Evolutionary conservation across 2,329 filamentous ascomycete genomes (phyloP), one percentile per base, ranked within the genome.

Genomic region (Fusarium sp.): DNA sequence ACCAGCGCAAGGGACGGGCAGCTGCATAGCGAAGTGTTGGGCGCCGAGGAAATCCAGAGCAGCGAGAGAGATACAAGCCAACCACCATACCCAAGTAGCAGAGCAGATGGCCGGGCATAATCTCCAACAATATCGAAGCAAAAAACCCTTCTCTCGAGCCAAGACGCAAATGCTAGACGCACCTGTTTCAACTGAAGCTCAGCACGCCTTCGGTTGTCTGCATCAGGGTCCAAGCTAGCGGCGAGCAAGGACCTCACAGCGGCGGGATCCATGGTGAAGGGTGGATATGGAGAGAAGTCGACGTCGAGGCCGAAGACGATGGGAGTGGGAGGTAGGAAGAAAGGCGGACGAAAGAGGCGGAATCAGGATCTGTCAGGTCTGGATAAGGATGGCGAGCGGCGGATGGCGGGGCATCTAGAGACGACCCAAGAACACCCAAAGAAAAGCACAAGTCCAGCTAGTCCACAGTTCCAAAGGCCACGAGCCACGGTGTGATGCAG

Each of bases 151-250:
- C 50, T 24, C 34, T 71, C 43, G 44, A 59, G 28, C 33, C 45
- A 65, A 44, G 45, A 65, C 45, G 38, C 53, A 69, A 58, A 57
- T 24, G 44, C 42, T 61, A 65, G 43, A 73, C 89, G 79, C 85
- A 95, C 93, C 85, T 91, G 87, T 85, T 94, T 94, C 75, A 96
- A 86, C 81, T 95, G 91, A 74, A 91, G 83, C 84, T 96, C 93
- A 79, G 92, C 92, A 80, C 90, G 87, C 78, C 91, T 88, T 81
- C 93, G 88, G 79, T 88, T 88, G 77, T 94, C 91, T 76, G 91
- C 87, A 81, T 94, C 91, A 73, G 90, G 81, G 77, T 91, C 89
- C 80, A 94, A 89, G 73, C 91, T 94, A 78, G 91, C 89, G 79
- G 89, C 87, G 77, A 95, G 91, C 84, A 92, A 90, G 84, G 88